A percentile compares a stretch with the other conserved stretches of the same genome.
These are phyloP conservation scores for Royoungia palumana DNA, from an alignment of 768 basidiomycete species.

Conservation along the genomic window DNA sequence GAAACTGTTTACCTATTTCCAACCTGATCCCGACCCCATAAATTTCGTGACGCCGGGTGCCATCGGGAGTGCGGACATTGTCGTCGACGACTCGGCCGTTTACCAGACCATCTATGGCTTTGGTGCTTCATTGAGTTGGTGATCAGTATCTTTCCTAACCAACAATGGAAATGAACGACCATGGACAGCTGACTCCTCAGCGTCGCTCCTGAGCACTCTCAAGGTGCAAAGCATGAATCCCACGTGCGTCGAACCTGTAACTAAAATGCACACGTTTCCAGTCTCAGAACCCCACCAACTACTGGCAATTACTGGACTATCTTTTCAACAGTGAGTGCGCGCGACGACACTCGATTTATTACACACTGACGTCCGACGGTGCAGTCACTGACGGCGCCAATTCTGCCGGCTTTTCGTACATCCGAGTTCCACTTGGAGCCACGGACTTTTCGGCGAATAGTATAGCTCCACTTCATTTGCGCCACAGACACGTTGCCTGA, in stretches of 20 bases:
- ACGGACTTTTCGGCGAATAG: slow-evolving; percentile 65
- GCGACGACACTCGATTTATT: no score
- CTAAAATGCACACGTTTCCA: slow-evolving; percentile 22
- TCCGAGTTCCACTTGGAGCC: slow-evolving; percentile 69
- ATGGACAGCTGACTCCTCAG: slow-evolving; percentile 65
- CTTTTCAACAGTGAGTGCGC: slow-evolving; percentile 45
- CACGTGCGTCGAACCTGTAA: neutral
- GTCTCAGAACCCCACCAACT: slow-evolving; percentile 51
- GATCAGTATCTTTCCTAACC: neutral
- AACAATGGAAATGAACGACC: slow-evolving; percentile 1
- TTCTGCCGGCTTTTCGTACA: slow-evolving; percentile 64
- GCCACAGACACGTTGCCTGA: slow-evolving; percentile 2
- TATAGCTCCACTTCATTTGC: slow-evolving; percentile 25
- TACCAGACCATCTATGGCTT: slow-evolving; percentile 67
- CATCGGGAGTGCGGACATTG: slow-evolving; percentile 59
- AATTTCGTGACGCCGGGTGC: slow-evolving; percentile 44
- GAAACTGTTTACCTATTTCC: slow-evolving; percentile 30
- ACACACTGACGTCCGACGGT: neutral
- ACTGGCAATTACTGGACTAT: slow-evolving; percentile 54
- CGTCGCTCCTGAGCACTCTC: slow-evolving; percentile 54
- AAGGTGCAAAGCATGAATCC: slow-evolving; percentile 44
- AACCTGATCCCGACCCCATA: slow-evolving; percentile 28
- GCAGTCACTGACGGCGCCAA: slow-evolving; percentile 55
- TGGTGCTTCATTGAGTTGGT: slow-evolving; percentile 61
- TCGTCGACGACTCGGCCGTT: slow-evolving; percentile 49